phyloP scores from a whole-genome alignment of 2,329 filamentous ascomycete species.

The Hypoxylon rubiginosum region DNA sequence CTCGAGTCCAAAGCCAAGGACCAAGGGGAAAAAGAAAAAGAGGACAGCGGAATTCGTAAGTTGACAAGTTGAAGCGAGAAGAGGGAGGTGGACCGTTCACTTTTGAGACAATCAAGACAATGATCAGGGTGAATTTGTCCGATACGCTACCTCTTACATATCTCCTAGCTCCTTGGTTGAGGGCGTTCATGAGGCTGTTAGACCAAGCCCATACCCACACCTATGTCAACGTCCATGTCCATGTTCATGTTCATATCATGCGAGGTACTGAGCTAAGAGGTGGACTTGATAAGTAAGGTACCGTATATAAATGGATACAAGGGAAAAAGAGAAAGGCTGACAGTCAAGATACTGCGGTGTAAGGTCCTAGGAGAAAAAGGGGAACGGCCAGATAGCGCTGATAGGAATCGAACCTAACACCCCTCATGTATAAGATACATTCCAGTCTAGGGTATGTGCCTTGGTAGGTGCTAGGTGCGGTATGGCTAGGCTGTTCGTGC shows the following conservation, averaged over 20 bases:
- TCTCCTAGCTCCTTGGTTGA: background rate
- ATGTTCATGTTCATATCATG: too few species aligned
- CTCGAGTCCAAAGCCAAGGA: constrained; percentile 18
- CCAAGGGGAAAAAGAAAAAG: constrained; percentile 26
- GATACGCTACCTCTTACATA: background rate
- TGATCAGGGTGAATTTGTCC: background rate
- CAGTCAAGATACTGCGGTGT: background rate
- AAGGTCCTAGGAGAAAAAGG: too few species aligned
- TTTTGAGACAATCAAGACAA: constrained; percentile 30
- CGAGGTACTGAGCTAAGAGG: background rate
- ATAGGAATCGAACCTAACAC: too few species aligned
- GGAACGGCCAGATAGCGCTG: too few species aligned
- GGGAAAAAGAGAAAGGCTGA: background rate
- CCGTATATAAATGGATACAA: background rate
- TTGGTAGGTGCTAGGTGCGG: too few species aligned
- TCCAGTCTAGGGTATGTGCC: too few species aligned
- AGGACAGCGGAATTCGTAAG: constrained; percentile 18
- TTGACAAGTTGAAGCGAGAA: constrained; percentile 5
- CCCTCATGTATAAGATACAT: too few species aligned
- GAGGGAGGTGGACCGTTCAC: constrained; percentile 12
- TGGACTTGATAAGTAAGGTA: too few species aligned
- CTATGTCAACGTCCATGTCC: too few species aligned
- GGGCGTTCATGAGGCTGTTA: background rate
- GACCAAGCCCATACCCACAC: background rate
- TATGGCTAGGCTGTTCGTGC: background rate